These are phyloP conservation scores for Barnettozyma sucrosica DNA, from an alignment of 805 yeast species.

Conservation along the genomic window DNA sequence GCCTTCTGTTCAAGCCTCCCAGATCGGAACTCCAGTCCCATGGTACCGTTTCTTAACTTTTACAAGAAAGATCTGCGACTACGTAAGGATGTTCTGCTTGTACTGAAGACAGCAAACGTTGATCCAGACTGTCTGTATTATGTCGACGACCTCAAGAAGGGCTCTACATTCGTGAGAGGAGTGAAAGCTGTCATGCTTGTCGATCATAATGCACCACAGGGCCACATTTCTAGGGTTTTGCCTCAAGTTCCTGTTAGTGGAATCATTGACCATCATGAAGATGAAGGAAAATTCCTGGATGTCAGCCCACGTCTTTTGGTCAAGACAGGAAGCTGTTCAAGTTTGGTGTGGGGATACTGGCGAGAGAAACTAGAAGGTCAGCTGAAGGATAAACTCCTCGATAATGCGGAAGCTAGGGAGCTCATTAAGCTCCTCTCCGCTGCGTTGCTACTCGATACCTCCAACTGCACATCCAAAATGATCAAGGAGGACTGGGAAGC, in stretches of 20 bases:
- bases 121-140: conserved; percentile 48
- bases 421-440: conserved; percentile 43
- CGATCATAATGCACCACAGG: conserved; percentile 74
- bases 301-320: conserved; percentile 59
- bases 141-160: conserved; percentile 47
- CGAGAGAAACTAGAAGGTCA: not conserved
- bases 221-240: conserved; percentile 29
- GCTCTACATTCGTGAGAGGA: not conserved
- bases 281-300: conserved; percentile 44
- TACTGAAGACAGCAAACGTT: conserved; percentile 45
- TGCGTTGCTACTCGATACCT: conserved; percentile 74
- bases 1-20: conserved; percentile 28
- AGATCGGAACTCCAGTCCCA: not conserved
- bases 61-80: conserved; percentile 57
- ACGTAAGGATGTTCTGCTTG: conserved; percentile 63
- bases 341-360: conserved; percentile 67
- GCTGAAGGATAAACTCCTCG: conserved; percentile 1
- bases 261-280: conserved; percentile 87
- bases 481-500: conserved; percentile 52
- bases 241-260: conserved; percentile 36
- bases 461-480: conserved; percentile 57
- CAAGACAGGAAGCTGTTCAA: conserved; percentile 72
- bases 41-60: conserved; percentile 75
- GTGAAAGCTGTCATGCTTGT: conserved; percentile 53
- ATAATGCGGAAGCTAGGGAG: conserved; percentile 14